Conservation (phyloP, 768 basidiomycete genomes). For the Fomitopsis pulvina region DNA sequence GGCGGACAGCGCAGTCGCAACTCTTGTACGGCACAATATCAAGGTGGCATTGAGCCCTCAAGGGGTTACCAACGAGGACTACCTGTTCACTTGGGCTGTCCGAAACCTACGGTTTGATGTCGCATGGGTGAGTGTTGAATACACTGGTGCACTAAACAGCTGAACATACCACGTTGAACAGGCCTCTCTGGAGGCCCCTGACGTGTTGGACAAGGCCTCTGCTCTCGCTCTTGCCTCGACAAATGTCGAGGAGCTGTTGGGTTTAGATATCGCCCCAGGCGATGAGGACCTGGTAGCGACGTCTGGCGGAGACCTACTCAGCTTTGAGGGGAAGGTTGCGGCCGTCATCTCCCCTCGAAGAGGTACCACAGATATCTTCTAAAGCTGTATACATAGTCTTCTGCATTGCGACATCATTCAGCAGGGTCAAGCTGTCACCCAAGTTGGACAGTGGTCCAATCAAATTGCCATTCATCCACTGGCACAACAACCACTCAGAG, state of each 20-base stretch:
- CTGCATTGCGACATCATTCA: no score
- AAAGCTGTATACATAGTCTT: neutral
- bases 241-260: slow-evolving; percentile 50
- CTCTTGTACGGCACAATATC: slow-evolving; percentile 53
- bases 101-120: slow-evolving; percentile 26
- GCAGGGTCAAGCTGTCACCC: no score
- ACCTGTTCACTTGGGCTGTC: slow-evolving; percentile 20
- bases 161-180: slow-evolving; percentile 15
- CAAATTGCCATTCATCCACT: no score
- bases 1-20: slow-evolving; percentile 41
- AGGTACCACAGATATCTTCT: slow-evolving; percentile 25
- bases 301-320: slow-evolving; percentile 27
- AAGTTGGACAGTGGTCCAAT: no score
- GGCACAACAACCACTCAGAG: no score
- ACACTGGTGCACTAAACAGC: slow-evolving; percentile 1
- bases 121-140: slow-evolving; percentile 36
- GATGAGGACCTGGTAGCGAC: slow-evolving; percentile 27
- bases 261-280: slow-evolving; percentile 18
- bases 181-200: slow-evolving; percentile 13
- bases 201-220: slow-evolving; percentile 25
- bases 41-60: slow-evolving; percentile 48
- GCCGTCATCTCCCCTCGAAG: slow-evolving; percentile 27
- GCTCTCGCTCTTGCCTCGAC: slow-evolving; percentile 49
- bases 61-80: slow-evolving; percentile 15
- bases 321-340: slow-evolving; percentile 29